A percentile compares a stretch with the other conserved stretches of the same genome.
Evolutionary conservation across 1,139 yeast species (phyloP).

Genomic region (Candida gigantensis): DNA sequence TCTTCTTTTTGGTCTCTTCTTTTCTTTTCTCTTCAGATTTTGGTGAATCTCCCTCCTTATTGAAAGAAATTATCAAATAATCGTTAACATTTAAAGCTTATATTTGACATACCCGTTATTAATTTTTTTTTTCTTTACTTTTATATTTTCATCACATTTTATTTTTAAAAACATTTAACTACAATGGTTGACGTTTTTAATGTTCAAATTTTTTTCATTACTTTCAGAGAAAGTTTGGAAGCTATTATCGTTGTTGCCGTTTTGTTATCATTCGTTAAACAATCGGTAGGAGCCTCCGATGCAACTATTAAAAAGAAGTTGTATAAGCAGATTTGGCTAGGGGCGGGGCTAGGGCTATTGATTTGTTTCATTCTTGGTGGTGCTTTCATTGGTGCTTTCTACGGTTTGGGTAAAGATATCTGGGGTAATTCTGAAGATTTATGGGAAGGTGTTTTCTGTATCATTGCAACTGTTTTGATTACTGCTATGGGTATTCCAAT

Average conservation of each 20-base stretch:
- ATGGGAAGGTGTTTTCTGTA: conserved; percentile 83
- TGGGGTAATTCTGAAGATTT: conserved; percentile 84
- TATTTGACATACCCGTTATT: neutral
- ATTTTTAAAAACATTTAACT: too few relatives aligned
- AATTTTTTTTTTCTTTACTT: neutral
- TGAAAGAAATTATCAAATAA: conserved; percentile 5
- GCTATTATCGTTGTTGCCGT: conserved; percentile 86
- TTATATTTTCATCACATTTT: neutral
- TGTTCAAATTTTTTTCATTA: conserved; percentile 70
- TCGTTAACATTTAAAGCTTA: conserved; percentile 1
- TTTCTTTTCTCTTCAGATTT: conserved; percentile 4
- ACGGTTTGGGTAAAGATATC: conserved; percentile 69
- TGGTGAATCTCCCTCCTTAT: conserved; percentile 7
- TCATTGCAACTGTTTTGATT: conserved; percentile 77
- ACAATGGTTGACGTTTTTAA: conserved; percentile 45
- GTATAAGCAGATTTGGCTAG: conserved; percentile 72
- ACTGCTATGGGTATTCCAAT: conserved; percentile 88
- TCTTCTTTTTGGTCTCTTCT: neutral
- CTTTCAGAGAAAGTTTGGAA: conserved; percentile 83
- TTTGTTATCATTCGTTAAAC: conserved; percentile 79
- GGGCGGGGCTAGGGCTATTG: conserved; percentile 65
- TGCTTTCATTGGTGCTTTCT: conserved; percentile 78
- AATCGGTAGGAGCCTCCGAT: conserved; percentile 62
- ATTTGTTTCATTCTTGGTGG: conserved; percentile 75
- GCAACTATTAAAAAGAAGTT: conserved; percentile 56